Evolutionary conservation across 2,329 filamentous ascomycete genomes (phyloP).

Genomic region (Pleurostoma richardsiae): DNA sequence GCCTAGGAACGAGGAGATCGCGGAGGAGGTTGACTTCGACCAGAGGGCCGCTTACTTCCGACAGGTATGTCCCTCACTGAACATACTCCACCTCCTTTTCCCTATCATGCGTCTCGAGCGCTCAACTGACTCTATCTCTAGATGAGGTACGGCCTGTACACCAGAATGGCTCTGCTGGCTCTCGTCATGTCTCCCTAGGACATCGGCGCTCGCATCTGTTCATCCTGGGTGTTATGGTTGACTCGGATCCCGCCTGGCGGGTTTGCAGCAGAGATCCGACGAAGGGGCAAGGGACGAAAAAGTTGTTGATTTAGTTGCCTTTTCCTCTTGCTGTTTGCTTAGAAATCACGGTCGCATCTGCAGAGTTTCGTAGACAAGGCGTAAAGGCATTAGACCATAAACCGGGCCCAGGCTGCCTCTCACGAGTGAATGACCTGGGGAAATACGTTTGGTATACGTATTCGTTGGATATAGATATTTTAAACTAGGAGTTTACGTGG

Average conservation of each 20-base stretch:
- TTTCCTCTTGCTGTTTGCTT: not conserved
- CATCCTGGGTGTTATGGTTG: too few relatives aligned
- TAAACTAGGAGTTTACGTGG: not conserved
- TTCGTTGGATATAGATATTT: not conserved
- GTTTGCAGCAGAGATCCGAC: too few relatives aligned
- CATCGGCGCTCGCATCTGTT: too few relatives aligned
- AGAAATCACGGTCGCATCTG: constrained; percentile 1
- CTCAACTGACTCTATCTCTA: constrained; percentile 28
- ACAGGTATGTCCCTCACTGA: constrained; percentile 68
- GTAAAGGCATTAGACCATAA: constrained; percentile 16
- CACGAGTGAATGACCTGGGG: constrained; percentile 24
- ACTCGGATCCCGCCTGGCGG: too few relatives aligned
- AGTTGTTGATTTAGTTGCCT: constrained; percentile 2
- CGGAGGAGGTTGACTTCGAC: constrained; percentile 96
- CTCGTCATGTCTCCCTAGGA: constrained; percentile 66
- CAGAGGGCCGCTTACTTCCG: constrained; percentile 95
- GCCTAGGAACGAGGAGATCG: constrained; percentile 88
- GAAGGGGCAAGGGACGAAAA: not conserved
- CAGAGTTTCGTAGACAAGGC: constrained; percentile 12
- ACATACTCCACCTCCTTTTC: not conserved
- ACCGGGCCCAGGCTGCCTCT: constrained; percentile 17
- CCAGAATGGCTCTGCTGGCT: constrained; percentile 93
- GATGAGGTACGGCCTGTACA: constrained; percentile 98
- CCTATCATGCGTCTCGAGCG: constrained; percentile 30
- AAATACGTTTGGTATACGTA: not conserved